A percentile compares a stretch with the other conserved stretches of the same genome.
Evolutionary conservation across 192 early-diverging fungal species (phyloP).

Genomic region (Chytriomyces sp.): DNA sequence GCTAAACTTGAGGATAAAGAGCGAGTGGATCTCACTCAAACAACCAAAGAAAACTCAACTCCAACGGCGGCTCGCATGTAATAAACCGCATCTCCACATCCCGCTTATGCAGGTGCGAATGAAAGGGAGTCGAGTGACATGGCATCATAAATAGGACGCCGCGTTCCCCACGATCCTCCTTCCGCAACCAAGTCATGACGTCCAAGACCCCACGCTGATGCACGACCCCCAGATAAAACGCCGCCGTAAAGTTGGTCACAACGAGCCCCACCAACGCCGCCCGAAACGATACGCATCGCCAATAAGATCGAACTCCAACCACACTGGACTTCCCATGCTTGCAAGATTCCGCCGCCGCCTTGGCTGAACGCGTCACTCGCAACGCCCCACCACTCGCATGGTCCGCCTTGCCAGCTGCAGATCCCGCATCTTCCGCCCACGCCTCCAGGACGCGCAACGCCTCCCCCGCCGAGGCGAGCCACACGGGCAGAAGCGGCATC

Average conservation of each 20-base stretch:
- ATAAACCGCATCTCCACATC: conserved; percentile 77
- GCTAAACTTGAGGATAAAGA: too few relatives aligned
- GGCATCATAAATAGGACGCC: conserved; percentile 87
- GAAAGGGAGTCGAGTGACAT: conserved; percentile 96
- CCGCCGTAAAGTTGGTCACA: conserved; percentile 68
- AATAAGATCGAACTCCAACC: neutral
- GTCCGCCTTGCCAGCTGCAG: neutral
- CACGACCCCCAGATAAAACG: conserved; percentile 70
- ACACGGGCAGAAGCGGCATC: conserved; percentile 75
- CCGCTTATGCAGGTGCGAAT: conserved; percentile 72
- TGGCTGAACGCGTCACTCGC: neutral
- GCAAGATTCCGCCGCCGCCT: neutral
- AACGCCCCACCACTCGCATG: neutral
- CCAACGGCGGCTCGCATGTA: conserved; percentile 89
- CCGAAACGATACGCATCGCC: neutral
- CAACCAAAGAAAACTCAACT: conserved; percentile 34
- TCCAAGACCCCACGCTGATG: conserved; percentile 96
- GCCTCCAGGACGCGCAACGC: conserved; percentile 20
- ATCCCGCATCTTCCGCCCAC: neutral
- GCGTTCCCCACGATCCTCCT: conserved; percentile 31
- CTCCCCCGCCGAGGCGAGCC: conserved; percentile 26
- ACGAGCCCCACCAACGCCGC: conserved; percentile 48
- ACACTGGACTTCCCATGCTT: neutral
- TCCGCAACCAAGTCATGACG: conserved; percentile 74
- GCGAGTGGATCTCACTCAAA: too few relatives aligned